Conservation (phyloP, 192 early-diverging fungal genomes). For the Coemansia sp. region DNA sequence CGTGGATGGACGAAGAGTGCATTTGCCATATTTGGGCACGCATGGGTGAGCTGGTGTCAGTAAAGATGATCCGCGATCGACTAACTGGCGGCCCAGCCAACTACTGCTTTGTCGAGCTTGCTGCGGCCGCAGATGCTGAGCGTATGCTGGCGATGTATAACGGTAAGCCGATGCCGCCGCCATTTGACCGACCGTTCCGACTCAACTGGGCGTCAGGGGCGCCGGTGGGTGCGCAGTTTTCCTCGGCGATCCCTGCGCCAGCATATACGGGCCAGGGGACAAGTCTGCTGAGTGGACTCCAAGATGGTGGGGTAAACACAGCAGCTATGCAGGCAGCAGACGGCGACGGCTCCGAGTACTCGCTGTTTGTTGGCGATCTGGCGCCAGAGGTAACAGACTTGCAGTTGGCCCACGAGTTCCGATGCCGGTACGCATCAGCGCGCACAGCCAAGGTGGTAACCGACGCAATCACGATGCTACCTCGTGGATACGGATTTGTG, state of each 20-base stretch:
- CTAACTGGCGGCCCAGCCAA: slow-evolving; percentile 73
- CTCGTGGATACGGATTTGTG: slow-evolving; percentile 94
- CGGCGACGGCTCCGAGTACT: slow-evolving; percentile 71
- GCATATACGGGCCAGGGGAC: neutral
- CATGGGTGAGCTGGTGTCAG: slow-evolving; percentile 80
- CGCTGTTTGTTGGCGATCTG: slow-evolving; percentile 96
- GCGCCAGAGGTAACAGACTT: slow-evolving; percentile 84
- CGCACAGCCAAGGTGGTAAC: slow-evolving; percentile 93
- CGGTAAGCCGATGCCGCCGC: slow-evolving; percentile 79
- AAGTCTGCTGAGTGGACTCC: neutral
- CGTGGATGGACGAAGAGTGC: slow-evolving; percentile 97
- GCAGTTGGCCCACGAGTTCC: slow-evolving; percentile 70
- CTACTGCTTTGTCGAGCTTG: slow-evolving; percentile 94
- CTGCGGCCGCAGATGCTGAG: slow-evolving; percentile 63
- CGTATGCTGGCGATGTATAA: slow-evolving; percentile 73
- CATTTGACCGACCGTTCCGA: slow-evolving; percentile 73
- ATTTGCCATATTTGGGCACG: slow-evolving; percentile 82
- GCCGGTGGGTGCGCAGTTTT: slow-evolving; percentile 48
- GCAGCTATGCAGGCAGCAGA: neutral
- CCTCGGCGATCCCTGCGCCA: neutral
- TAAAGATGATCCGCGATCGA: slow-evolving; percentile 95
- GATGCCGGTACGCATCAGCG: slow-evolving; percentile 78
- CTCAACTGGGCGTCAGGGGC: slow-evolving; percentile 96
- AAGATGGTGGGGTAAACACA: neutral
- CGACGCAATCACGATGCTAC: slow-evolving; percentile 76